Evolutionary conservation across 345 rosid genomes (phyloP).

Genomic region (Noccaea bulbosa): DNA sequence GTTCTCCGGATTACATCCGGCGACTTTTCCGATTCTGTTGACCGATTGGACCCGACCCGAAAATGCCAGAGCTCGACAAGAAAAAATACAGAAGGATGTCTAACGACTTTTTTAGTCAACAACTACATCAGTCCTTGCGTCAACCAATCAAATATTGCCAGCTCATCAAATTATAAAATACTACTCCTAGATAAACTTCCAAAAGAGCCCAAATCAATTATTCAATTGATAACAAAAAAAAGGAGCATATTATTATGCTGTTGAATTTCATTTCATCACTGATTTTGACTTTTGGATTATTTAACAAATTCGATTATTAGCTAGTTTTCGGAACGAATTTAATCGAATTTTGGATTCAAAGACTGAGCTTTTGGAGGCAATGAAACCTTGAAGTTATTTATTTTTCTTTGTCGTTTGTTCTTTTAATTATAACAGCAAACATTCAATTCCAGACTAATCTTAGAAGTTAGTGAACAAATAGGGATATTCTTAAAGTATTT

Average conservation of each 20-base stretch:
- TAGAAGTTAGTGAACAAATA: too few relatives aligned
- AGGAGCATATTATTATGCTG: too few relatives aligned
- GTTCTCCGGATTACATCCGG: background rate
- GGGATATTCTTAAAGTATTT: background rate
- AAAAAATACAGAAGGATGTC: background rate
- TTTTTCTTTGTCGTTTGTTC: too few relatives aligned
- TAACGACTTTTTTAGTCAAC: constrained; percentile 37
- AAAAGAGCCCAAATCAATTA: too few relatives aligned
- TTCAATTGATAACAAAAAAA: too few relatives aligned
- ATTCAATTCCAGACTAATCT: too few relatives aligned
- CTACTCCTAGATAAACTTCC: too few relatives aligned
- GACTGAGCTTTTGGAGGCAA: background rate
- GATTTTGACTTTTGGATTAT: background rate
- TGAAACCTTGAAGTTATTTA: background rate
- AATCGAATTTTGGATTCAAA: background rate
- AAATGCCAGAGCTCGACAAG: background rate
- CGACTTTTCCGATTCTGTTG: constrained; percentile 5
- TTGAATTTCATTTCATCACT: too few relatives aligned
- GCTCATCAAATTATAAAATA: constrained; percentile 11
- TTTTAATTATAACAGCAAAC: background rate
- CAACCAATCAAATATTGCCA: constrained; percentile 24
- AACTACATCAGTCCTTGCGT: constrained; percentile 18
- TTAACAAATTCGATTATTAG: background rate
- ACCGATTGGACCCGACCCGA: constrained; percentile 40
- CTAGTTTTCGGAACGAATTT: background rate